These are phyloP conservation scores for Nasturtium officinale DNA, from an alignment of 345 rosid genomes.

Conservation along the genomic window DNA sequence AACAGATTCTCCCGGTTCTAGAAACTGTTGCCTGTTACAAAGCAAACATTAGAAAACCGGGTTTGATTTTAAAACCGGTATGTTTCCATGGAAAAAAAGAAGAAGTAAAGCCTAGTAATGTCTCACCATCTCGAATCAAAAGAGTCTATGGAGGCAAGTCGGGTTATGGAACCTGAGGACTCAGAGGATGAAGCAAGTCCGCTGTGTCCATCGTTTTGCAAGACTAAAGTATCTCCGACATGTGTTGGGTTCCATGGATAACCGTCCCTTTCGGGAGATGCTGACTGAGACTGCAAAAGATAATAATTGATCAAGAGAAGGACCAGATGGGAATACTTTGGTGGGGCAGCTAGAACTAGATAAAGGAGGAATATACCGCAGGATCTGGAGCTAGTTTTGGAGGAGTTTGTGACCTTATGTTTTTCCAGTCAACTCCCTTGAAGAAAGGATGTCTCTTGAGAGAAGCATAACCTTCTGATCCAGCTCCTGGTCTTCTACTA, in stretches of 20 bases:
- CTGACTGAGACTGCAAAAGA: conserved; percentile 39
- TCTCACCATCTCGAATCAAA: conserved; percentile 96
- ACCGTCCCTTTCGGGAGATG: conserved; percentile 63
- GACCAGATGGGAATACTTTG: background rate
- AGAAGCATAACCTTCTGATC: conserved; percentile 76
- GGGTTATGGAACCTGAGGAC: conserved; percentile 67
- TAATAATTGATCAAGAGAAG: conserved; percentile 24
- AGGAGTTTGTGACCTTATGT: conserved; percentile 70
- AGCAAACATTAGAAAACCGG: background rate
- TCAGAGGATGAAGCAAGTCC: conserved; percentile 57
- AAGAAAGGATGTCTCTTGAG: conserved; percentile 93
- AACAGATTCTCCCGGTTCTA: conserved; percentile 93
- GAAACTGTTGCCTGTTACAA: conserved; percentile 88
- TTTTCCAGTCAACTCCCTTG: conserved; percentile 80
- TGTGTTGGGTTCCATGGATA: conserved; percentile 80
- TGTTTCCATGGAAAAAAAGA: background rate
- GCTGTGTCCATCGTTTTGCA: conserved; percentile 57
- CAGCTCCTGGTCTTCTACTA: conserved; percentile 90
- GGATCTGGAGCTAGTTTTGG: conserved; percentile 79
- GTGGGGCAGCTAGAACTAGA: background rate
- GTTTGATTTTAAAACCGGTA: background rate
- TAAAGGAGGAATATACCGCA: conserved; percentile 46
- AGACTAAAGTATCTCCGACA: conserved; percentile 60
- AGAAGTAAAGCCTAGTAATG: conserved; percentile 27
- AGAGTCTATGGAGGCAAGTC: conserved; percentile 98